Base-by-base conservation (phyloP, 1,284 basidiomycete genomes). In the Sporisorium exsertum region DNA sequence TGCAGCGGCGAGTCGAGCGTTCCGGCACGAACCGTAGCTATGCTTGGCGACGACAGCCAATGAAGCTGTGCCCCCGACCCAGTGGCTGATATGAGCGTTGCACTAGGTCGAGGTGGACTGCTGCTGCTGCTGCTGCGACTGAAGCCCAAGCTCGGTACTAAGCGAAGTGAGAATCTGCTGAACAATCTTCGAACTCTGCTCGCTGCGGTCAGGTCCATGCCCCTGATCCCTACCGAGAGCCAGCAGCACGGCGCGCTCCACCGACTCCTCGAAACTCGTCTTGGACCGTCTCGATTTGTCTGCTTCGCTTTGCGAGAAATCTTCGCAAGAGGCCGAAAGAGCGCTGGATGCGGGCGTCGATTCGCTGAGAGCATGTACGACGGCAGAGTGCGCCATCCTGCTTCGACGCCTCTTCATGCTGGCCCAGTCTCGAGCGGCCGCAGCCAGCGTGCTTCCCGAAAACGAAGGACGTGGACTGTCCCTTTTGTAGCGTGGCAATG, bases 371-470 rank as follows among this genome's bases (percentile, higher is more conserved):
- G 58, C 49, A 12, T 61, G 55, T 24, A 33, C 47, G 20, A 57
- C 49, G 26, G 57, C 50, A 27, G 49, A 22, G 2, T 32, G 50
- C 40, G 49, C 46, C 26, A 54, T 40, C 20, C 26, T 57, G 37
- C 63, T 55, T 24, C 59, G 49, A 32, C 69, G 55, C n/a, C 55
- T 47, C 37, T 61, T 71, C 40, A 71, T 71, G 58, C 69, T 65
- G 2, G 69, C 57, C 72, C 72, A 76, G 54, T 76, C 72, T 49
- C 72, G 72, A 16, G 72, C 72, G 2, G 72, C 72, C 9, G 68
- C 72, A 10, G 68, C 72, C 10, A 76, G 58, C 3, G 72, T 76
- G 64, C 72, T 76, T 12, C 61, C 64, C 16, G 67, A 76, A 32
- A 76, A 76, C 13, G 68, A 71, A 10, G 60, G 35, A 16, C 72